Evolutionary conservation across 73 alveolate genomes (phyloP).

Genomic region (Urostyla sp.): DNA sequence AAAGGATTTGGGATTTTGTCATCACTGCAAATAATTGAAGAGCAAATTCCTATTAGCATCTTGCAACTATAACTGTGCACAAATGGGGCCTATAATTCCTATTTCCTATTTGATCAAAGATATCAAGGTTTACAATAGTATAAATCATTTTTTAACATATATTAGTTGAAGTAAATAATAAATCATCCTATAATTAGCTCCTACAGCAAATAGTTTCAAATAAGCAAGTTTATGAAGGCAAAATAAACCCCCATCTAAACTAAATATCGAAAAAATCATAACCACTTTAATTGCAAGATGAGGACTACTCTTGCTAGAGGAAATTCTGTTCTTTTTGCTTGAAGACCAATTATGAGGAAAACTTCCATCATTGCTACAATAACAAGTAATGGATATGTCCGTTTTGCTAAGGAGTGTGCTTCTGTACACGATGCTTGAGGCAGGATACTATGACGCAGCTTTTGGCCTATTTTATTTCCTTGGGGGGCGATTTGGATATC

Average conservation of each 20-base stretch:
- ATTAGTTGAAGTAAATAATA: slow-evolving; percentile 41
- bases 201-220: neutral
- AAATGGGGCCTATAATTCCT: slow-evolving; percentile 68
- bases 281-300: slow-evolving; percentile 7
- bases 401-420: slow-evolving; percentile 71
- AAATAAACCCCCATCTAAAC: neutral
- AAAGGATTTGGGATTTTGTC: slow-evolving; percentile 62
- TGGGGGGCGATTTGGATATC: slow-evolving; percentile 57
- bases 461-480: slow-evolving; percentile 57
- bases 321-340: slow-evolving; percentile 64
- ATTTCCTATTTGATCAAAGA: slow-evolving; percentile 33
- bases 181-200: slow-evolving; percentile 35
- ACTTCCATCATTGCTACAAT: slow-evolving; percentile 36
- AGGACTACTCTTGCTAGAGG: slow-evolving; percentile 54
- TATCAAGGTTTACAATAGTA: slow-evolving; percentile 60
- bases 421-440: slow-evolving; percentile 67
- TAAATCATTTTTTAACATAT: neutral
- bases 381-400: slow-evolving; percentile 67
- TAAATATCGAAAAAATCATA: slow-evolving; percentile 12
- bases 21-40: slow-evolving; percentile 70
- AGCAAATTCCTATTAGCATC: slow-evolving; percentile 45
- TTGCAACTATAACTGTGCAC: slow-evolving; percentile 61
- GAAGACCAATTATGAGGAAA: slow-evolving; percentile 56
- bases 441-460: slow-evolving; percentile 64
- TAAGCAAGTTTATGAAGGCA: slow-evolving; percentile 4